Percentiles rank a stretch among this genome's conserved stretches.
phyloP scores from a whole-genome alignment of 83 land plant genomes.

The Isoetes engelmannii region DNA sequence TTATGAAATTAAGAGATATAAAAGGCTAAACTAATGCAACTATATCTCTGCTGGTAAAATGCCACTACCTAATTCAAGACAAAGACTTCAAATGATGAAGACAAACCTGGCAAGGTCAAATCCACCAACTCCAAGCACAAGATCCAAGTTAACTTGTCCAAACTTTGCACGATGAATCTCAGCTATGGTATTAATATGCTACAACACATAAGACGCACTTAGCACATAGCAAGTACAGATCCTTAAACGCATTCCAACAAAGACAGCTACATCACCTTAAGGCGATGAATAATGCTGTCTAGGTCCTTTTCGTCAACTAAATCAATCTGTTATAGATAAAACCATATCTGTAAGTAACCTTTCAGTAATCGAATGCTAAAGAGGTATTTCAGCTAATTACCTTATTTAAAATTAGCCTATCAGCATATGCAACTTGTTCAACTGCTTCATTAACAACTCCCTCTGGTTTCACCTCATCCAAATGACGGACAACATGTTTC shows the following conservation, averaged over 20 bases:
- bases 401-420: constrained; percentile 94
- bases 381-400: constrained; percentile 27
- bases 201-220: background rate
- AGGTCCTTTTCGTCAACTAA: constrained; percentile 65
- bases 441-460: constrained; percentile 97
- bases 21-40: background rate
- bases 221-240: background rate
- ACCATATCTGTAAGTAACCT: background rate
- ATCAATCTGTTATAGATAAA: constrained; percentile 45
- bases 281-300: constrained; percentile 44
- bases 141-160: constrained; percentile 91
- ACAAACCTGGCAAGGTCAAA: constrained; percentile 89
- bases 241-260: background rate
- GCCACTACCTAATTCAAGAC: background rate
- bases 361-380: background rate
- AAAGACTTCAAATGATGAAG: background rate
- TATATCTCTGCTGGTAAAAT: background rate
- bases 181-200: constrained; percentile 80
- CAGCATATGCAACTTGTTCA: constrained; percentile 99
- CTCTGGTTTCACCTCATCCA: constrained; percentile 83
- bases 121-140: constrained; percentile 99
- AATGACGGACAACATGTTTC: constrained; percentile 72
- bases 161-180: constrained; percentile 52
- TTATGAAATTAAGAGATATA: too few species aligned
- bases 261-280: constrained; percentile 40